Base-by-base conservation (phyloP, 192 early-diverging fungal species). In the Backusella liffmaniae region DNA sequence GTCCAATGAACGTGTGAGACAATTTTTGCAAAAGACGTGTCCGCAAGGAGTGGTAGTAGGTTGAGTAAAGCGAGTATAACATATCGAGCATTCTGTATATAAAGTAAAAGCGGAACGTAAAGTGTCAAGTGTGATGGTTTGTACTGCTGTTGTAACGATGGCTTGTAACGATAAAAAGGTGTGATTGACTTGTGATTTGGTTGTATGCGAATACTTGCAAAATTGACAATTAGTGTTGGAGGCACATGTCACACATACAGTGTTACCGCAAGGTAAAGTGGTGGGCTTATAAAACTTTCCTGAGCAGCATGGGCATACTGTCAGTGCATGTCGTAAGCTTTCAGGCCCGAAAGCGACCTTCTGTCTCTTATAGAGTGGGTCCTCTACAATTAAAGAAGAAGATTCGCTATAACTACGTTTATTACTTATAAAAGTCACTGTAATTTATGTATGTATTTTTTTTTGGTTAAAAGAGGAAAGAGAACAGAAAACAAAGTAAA, bases 1-100 rank as follows among this genome's bases (percentile, higher is more conserved):
- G 70, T 91, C 89, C 3, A 91, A 46, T 1, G 89, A 84, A 12
- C 81, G 79, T n/a, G 89, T 78, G 4, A 93, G 42, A 73, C 92
- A 93, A 6, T 65, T 62, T 23, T 82, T 82, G 75, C 92, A 93
- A 66, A 85, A 85, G n/a, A 87, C 89, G 76, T 93, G 92, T 0
- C 92, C 92, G 62, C 92, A 93, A 3, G 83, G 84, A 16, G 86
- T 84, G 0, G 90, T 91, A 12, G 91, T 76, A 4, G 92, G 91
- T n/a, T 89, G 81, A 29, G 73, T 49, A 70, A 91, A 82, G 13
- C 86, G 71, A 12, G 74, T 69, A 42, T 75, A 85, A 75, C 92
- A 93, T 21, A 93, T 80, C 10, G 82, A 79, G 74, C 92, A 93
- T 76, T 91, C 92, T 15, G 88, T 69, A 18, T 59, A 37, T 9